phyloP scores from a whole-genome alignment of 73 alveolate species.

The Durusdinium trenchii region DNA sequence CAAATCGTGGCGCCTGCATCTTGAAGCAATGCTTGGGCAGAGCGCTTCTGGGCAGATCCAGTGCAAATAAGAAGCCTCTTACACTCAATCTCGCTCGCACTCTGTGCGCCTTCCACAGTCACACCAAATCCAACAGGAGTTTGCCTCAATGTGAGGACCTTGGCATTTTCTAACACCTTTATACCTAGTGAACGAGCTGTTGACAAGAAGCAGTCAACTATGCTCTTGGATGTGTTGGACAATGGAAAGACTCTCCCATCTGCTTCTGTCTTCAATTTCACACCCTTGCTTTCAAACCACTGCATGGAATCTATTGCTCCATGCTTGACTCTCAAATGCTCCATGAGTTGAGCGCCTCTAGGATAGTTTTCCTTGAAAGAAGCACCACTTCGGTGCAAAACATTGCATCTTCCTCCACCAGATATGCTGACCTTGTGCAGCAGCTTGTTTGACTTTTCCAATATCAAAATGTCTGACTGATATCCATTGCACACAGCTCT shows the following conservation, averaged over 20 bases:
- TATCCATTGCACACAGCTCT: neutral
- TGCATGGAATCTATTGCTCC: conserved; percentile 24
- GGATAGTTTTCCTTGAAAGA: conserved; percentile 10
- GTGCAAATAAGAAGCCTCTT: conserved; percentile 35
- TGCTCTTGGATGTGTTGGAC: conserved; percentile 55
- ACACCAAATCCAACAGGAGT: neutral
- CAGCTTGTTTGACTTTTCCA: conserved; percentile 41
- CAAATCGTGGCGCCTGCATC: conserved; percentile 66
- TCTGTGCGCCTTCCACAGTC: neutral
- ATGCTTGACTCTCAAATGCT: neutral
- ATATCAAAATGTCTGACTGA: neutral
- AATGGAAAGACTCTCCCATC: conserved; percentile 82
- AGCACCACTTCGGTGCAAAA: conserved; percentile 24
- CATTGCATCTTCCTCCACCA: conserved; percentile 94
- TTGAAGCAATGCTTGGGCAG: conserved; percentile 30
- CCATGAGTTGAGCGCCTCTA: conserved; percentile 51
- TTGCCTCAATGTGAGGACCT: neutral
- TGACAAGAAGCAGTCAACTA: conserved; percentile 55
- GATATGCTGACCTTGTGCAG: conserved; percentile 89
- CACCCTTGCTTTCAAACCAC: conserved; percentile 80
- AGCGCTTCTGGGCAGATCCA: conserved; percentile 85
- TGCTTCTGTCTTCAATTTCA: conserved; percentile 65
- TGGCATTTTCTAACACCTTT: neutral
- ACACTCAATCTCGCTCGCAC: conserved; percentile 13
- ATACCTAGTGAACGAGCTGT: conserved; percentile 51